Evolutionary conservation across 352 stramenopile species (phyloP).

Genomic region (Aphanomyces astaci): DNA sequence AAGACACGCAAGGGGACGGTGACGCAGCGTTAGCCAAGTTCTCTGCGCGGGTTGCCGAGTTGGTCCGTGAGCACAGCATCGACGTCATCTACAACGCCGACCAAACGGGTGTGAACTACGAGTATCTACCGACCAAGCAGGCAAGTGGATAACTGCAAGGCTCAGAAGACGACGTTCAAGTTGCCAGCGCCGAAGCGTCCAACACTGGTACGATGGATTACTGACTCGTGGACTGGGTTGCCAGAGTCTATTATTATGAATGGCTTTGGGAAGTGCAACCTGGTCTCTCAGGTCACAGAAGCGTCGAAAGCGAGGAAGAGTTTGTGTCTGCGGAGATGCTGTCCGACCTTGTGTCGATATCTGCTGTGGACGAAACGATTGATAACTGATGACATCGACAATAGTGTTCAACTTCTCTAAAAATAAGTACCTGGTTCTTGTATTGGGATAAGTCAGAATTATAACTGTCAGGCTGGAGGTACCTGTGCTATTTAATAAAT

Average conservation of each 20-base stretch:
- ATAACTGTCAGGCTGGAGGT: too few relatives aligned
- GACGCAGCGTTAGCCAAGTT: neutral
- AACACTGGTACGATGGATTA: too few relatives aligned
- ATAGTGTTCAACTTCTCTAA: too few relatives aligned
- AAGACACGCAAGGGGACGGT: neutral
- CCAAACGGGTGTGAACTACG: conserved; percentile 24
- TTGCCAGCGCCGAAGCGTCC: too few relatives aligned
- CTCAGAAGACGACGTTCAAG: too few relatives aligned
- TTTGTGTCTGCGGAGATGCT: neutral
- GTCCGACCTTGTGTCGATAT: neutral
- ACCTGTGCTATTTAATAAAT: too few relatives aligned
- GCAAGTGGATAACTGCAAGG: conserved; percentile 25
- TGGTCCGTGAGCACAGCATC: neutral
- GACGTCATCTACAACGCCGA: conserved; percentile 22
- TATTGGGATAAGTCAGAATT: too few relatives aligned
- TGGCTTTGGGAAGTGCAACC: too few relatives aligned
- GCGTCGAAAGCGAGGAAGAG: neutral
- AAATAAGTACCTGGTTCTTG: too few relatives aligned
- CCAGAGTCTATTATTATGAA: too few relatives aligned
- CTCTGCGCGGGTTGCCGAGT: neutral
- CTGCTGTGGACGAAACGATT: neutral
- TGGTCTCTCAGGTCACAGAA: too few relatives aligned
- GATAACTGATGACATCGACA: neutral
- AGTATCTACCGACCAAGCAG: conserved; percentile 25
- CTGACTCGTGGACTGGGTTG: too few relatives aligned